phyloP scores from a whole-genome alignment of 1,284 basidiomycete genomes.

The Microbotryum saponariae region DNA sequence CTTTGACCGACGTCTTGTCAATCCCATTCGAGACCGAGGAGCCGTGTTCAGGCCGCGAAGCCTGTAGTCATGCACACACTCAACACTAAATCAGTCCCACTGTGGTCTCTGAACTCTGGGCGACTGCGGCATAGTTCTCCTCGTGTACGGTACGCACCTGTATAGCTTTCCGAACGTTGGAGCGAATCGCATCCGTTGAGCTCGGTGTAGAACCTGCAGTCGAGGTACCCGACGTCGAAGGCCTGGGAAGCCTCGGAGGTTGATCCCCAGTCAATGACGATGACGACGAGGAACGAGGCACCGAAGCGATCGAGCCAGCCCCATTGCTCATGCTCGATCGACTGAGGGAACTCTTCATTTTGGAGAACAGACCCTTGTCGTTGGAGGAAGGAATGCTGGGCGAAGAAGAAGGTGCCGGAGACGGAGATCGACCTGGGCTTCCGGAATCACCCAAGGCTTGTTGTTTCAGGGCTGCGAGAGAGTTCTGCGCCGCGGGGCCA shows the following conservation, averaged over 20 bases:
- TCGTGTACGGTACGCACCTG: conserved; percentile 11
- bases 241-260: not conserved
- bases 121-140: too few species aligned
- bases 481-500: too few species aligned
- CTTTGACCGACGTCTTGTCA: conserved; percentile 40
- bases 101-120: too few species aligned
- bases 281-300: too few species aligned
- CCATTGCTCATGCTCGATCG: not conserved
- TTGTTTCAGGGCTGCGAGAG: too few species aligned
- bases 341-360: conserved; percentile 14
- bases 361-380: conserved; percentile 24
- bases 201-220: conserved; percentile 11
- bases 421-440: too few species aligned
- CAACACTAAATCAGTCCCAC: conserved; percentile 20
- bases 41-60: conserved; percentile 41
- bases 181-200: conserved; percentile 22
- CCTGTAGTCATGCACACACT: conserved; percentile 31
- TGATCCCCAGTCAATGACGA: too few species aligned
- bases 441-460: too few species aligned
- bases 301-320: not conserved
- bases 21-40: conserved; percentile 39
- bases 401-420: too few species aligned
- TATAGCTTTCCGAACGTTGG: conserved; percentile 23
- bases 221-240: not conserved
- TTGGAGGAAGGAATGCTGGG: too few species aligned